These are phyloP conservation scores for Coniochaeta prunicola DNA, from an alignment of 2,329 filamentous ascomycete genomes.

Conservation along the genomic window DNA sequence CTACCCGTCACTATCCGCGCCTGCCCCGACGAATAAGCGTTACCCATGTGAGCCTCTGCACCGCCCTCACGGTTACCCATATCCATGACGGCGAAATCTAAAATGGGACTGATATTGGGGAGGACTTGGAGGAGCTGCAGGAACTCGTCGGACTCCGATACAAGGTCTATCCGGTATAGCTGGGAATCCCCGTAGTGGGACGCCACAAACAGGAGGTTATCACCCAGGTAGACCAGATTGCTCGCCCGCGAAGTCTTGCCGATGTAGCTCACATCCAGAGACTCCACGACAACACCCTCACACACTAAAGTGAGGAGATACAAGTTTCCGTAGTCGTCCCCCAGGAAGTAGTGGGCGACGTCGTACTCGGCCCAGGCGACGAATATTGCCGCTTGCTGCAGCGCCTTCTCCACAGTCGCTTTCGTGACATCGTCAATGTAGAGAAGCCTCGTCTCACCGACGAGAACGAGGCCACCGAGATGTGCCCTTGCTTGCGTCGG, in stretches of 20 bases:
- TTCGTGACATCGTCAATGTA: constrained; percentile 78
- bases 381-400: constrained; percentile 75
- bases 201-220: constrained; percentile 72
- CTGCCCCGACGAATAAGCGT: constrained; percentile 92
- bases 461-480: constrained; percentile 62
- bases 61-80: constrained; percentile 73
- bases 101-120: constrained; percentile 77
- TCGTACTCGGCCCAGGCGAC: constrained; percentile 88
- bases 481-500: constrained; percentile 46
- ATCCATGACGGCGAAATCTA: constrained; percentile 95
- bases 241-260: constrained; percentile 66
- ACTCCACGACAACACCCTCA: constrained; percentile 57
- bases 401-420: constrained; percentile 53
- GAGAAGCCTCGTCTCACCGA: constrained; percentile 73
- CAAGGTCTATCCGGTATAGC: constrained; percentile 59
- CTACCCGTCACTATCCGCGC: constrained; percentile 90
- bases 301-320: constrained; percentile 77
- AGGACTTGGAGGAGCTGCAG: constrained; percentile 68
- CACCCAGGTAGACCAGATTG: constrained; percentile 69
- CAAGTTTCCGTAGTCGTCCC: constrained; percentile 82
- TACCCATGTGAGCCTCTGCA: constrained; percentile 58
- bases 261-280: constrained; percentile 63
- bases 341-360: constrained; percentile 74
- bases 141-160: constrained; percentile 20
- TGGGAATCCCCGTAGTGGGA: constrained; percentile 93